These are phyloP conservation scores for Aurifilum marmelostoma DNA, from an alignment of 2,329 filamentous ascomycete species.

Conservation along the genomic window DNA sequence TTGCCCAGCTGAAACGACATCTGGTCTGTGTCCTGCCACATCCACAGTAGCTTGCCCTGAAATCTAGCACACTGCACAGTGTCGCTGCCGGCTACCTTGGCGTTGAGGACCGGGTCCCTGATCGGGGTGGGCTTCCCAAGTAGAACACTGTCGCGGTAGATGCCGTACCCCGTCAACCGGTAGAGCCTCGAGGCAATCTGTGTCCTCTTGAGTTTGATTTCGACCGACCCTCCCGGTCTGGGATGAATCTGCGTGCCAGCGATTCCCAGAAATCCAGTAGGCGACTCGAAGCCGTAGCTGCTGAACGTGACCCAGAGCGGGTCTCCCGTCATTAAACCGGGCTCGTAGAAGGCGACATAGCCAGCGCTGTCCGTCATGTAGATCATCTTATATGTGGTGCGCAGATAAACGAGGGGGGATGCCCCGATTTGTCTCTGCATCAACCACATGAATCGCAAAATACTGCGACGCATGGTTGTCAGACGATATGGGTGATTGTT, in stretches of 20 bases:
- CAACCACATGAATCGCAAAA: conserved; percentile 24
- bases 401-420: conserved; percentile 25
- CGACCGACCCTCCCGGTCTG: conserved; percentile 7
- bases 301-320: conserved; percentile 28
- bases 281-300: conserved; percentile 28
- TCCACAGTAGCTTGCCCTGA: conserved; percentile 25
- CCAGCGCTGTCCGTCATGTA: conserved; percentile 29
- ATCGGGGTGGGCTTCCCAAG: conserved; percentile 20
- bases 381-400: conserved; percentile 25
- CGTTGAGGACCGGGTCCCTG: conserved; percentile 20
- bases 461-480: conserved; percentile 8
- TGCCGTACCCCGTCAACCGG: conserved; percentile 26
- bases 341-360: conserved; percentile 29
- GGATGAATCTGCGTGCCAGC: conserved; percentile 25
- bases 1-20: conserved; percentile 26
- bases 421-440: conserved; percentile 20
- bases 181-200: conserved; percentile 27
- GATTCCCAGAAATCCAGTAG: conserved; percentile 21
- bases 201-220: conserved; percentile 25
- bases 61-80: conserved; percentile 27
- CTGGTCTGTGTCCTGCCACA: conserved; percentile 30
- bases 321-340: conserved; percentile 25
- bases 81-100: conserved; percentile 27
- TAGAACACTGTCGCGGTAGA: conserved; percentile 26
- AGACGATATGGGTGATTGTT: background rate